phyloP scores from a whole-genome alignment of 345 rosid species.

The Physaria fendleri region DNA sequence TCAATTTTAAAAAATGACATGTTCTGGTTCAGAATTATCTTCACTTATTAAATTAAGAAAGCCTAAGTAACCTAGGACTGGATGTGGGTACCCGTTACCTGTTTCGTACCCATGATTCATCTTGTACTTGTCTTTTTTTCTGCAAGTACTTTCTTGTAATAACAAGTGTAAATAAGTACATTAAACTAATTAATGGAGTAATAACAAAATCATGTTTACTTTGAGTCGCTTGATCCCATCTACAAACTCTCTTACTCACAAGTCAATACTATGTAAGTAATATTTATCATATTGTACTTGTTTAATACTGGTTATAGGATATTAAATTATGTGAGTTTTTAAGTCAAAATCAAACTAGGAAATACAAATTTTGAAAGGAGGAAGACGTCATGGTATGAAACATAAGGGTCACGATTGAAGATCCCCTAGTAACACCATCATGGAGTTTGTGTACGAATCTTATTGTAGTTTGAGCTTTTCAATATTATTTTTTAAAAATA shows the following conservation, averaged over 20 bases:
- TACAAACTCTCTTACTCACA: too few species aligned
- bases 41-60: slow-evolving; percentile 16
- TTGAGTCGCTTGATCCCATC: too few species aligned
- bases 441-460: slow-evolving; percentile 32
- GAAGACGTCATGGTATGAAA: slow-evolving; percentile 26
- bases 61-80: too few species aligned
- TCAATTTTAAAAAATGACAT: slow-evolving; percentile 20
- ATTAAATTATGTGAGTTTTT: not conserved
- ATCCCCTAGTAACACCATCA: slow-evolving; percentile 31
- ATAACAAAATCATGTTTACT: too few species aligned
- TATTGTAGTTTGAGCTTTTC: slow-evolving; percentile 28
- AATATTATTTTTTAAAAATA: not conserved
- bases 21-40: slow-evolving; percentile 26
- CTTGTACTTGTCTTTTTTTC: too few species aligned
- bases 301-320: not conserved
- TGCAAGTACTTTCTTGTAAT: too few species aligned
- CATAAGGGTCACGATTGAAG: slow-evolving; percentile 29
- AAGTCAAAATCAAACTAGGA: slow-evolving; percentile 19
- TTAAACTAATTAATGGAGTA: too few species aligned
- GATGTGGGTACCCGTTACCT: too few species aligned
- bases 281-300: not conserved
- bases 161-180: too few species aligned
- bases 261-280: too few species aligned
- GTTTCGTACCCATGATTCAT: too few species aligned
- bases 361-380: slow-evolving; percentile 20